Conservation (phyloP, 345 rosid species). For the Boechera stricta region DNA sequence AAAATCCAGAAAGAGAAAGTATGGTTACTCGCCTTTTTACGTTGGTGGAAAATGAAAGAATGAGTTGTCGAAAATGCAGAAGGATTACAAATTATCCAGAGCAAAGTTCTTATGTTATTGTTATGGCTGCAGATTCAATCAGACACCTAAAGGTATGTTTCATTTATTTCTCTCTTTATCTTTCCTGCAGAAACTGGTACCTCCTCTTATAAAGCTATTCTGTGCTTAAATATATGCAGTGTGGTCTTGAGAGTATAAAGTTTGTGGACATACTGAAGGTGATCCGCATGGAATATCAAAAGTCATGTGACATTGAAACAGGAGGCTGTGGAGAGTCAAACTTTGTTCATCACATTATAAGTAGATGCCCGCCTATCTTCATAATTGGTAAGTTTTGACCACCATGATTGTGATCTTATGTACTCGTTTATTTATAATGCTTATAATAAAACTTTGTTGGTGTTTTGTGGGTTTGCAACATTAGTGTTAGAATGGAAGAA, state of each 20-base stretch:
- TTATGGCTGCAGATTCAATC: constrained; percentile 13
- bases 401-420: constrained; percentile 8
- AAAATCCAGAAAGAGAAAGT: not conserved
- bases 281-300: constrained; percentile 10
- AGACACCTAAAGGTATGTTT: constrained; percentile 30
- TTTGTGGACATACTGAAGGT: constrained; percentile 30
- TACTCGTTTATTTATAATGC: not conserved
- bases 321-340: constrained; percentile 34
- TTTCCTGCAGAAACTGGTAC: constrained; percentile 4
- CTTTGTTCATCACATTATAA: constrained; percentile 5
- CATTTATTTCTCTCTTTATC: not conserved
- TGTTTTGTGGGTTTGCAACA: constrained; percentile 3
- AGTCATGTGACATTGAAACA: constrained; percentile 17
- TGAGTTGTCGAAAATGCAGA: constrained; percentile 21
- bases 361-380: constrained; percentile 22
- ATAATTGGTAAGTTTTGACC: constrained; percentile 26
- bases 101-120: not conserved
- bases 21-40: constrained; percentile 15
- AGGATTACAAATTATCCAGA: constrained; percentile 4
- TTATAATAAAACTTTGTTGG: not conserved
- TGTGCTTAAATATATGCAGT: constrained; percentile 14
- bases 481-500: constrained; percentile 20
- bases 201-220: not conserved
- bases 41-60: not conserved
- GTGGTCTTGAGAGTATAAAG: constrained; percentile 8